phyloP scores from a whole-genome alignment of 2,329 filamentous ascomycete species.

The Macrophomina pseudophaseolina region DNA sequence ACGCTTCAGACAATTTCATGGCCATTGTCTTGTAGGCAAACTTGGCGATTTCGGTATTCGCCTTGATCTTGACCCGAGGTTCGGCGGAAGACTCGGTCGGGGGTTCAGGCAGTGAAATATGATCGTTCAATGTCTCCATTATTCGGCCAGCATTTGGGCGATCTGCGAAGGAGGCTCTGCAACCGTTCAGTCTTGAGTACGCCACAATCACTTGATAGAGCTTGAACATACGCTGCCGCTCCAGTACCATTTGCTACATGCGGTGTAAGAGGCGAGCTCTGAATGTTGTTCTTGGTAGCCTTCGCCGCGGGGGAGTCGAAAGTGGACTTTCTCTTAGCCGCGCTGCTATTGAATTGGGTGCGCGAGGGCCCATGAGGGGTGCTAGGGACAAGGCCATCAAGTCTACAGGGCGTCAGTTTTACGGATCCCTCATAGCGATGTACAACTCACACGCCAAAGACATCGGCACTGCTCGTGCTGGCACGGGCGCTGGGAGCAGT shows the following conservation, averaged over 20 bases:
- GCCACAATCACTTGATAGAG: slow-evolving; percentile 2
- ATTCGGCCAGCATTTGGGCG: slow-evolving; percentile 80
- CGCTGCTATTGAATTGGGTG: slow-evolving; percentile 44
- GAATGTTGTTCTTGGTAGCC: slow-evolving; percentile 49
- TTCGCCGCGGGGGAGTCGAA: slow-evolving; percentile 57
- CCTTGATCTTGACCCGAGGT: slow-evolving; percentile 80
- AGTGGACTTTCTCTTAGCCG: slow-evolving; percentile 60
- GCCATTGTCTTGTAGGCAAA: slow-evolving; percentile 89
- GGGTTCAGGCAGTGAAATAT: slow-evolving; percentile 69
- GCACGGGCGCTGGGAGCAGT: slow-evolving; percentile 64
- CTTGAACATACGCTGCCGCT: slow-evolving; percentile 45
- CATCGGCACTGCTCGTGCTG: slow-evolving; percentile 62
- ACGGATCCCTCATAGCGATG: slow-evolving; percentile 25
- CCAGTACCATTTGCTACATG: slow-evolving; percentile 45
- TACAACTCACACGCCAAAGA: slow-evolving; percentile 73
- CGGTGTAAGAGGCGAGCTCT: slow-evolving; percentile 56
- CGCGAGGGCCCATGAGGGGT: slow-evolving; percentile 47
- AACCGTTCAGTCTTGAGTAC: slow-evolving; percentile 25
- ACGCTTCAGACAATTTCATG: slow-evolving; percentile 92
- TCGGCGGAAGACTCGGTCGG: slow-evolving; percentile 75
- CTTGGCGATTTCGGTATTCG: slow-evolving; percentile 88
- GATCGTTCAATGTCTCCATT: slow-evolving; percentile 80
- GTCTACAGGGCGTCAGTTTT: slow-evolving; percentile 36
- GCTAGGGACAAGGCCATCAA: slow-evolving; percentile 54
- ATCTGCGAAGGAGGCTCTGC: slow-evolving; percentile 71